A percentile compares a stretch with the other conserved stretches of the same genome.
Conservation (phyloP, 495 filamentous ascomycete species). For the Melanomma pulvis-pyrius region DNA sequence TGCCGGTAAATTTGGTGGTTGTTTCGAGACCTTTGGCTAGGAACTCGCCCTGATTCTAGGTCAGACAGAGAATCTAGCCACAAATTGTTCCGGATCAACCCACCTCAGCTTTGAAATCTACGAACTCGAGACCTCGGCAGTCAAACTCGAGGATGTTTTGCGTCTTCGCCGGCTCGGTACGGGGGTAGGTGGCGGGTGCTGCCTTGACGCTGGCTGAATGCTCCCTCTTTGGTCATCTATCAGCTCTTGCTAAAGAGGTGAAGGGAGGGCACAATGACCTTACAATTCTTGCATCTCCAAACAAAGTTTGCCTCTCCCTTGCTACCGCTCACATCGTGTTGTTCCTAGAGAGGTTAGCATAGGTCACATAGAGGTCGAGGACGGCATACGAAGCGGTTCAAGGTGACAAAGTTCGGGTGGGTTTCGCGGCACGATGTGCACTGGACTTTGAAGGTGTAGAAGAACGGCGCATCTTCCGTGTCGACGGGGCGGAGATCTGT, state of each 20-base stretch:
- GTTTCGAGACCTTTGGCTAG: conserved; percentile 80
- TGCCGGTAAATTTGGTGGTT: conserved; percentile 71
- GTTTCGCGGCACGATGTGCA: conserved; percentile 92
- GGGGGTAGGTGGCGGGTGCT: conserved; percentile 69
- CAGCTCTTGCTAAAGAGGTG: neutral
- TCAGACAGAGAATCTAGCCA: neutral
- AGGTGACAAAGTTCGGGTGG: conserved; percentile 82
- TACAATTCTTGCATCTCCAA: conserved; percentile 89
- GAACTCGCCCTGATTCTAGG: conserved; percentile 72
- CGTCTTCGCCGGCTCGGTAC: conserved; percentile 66
- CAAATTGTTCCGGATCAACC: neutral
- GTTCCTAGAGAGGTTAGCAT: conserved; percentile 59
- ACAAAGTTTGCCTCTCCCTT: conserved; percentile 97
- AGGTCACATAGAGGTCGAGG: neutral
- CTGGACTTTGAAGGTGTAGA: conserved; percentile 95
- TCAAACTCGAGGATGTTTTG: conserved; percentile 86
- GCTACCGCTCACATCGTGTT: conserved; percentile 83
- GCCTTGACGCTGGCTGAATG: conserved; percentile 71
- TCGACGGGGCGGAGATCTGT: conserved; percentile 86
- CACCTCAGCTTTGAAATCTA: conserved; percentile 85
- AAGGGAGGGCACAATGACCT: conserved; percentile 36
- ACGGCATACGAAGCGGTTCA: conserved; percentile 81
- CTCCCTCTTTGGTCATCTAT: conserved; percentile 53
- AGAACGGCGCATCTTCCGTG: conserved; percentile 77
- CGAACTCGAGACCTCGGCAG: conserved; percentile 91